Evolutionary conservation across 371 early-diverging fungal species (phyloP), one percentile per base, ranked within the genome.

Genomic region (Globomyces sp.): DNA sequence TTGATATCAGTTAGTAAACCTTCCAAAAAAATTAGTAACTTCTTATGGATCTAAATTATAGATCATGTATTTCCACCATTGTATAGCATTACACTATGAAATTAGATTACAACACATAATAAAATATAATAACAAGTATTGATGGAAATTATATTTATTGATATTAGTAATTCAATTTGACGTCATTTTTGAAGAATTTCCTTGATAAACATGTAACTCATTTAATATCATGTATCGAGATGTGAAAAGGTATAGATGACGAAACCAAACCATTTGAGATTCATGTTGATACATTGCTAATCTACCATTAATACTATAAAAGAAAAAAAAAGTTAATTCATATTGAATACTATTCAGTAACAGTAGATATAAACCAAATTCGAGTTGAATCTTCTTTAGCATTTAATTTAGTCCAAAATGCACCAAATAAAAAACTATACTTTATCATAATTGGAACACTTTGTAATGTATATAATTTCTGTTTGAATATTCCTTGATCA

Each of bases 171-270:
- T 24, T 24, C 24, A 24, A 24, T 24, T 24, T 24, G 24, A 24
- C 24, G 24, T 24, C 24, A 24, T 24, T 24, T 24, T 24, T 24
- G 24, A 24, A 24, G 24, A 24, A 24, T 24, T 24, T 24, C 24
- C 24, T 24, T 24, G 24, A 24, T 24, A 24, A 24, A 24, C 47
- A 8, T 47, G 8, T 47, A 78, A 65, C 58, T 74, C 78, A 58
- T 97, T 98, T 63, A 94, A 81, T 66, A 85, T 79, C 96, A 97
- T 96, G 80, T 94, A 99, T 63, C 94, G 83, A n/a, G 96, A 94
- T 70, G 94, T 92, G 9, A 89, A 72, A 51, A 98, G 83, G 77
- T 95, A 99, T 36, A 98, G 73, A 77, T 90, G 88, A 41, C 99
- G 81, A 80, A 95, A 99, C 99, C 99, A 98, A 10, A 93, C 89